Conservation (phyloP, 2,329 filamentous ascomycete species). For the Arthrobotrys pseudoclavata region DNA sequence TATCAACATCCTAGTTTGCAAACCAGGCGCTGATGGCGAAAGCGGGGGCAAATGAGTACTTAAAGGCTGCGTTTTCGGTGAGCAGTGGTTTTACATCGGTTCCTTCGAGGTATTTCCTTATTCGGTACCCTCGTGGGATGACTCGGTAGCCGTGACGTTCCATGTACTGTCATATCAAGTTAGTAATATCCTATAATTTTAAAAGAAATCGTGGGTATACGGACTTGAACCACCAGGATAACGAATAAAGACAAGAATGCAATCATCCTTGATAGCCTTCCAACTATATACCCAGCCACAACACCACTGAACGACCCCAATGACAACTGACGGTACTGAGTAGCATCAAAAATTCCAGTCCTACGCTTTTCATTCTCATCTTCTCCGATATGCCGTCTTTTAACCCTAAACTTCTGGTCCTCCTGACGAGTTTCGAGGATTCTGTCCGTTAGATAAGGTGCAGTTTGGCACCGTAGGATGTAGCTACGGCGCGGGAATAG, state of each 20-base stretch:
- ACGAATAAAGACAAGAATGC: constrained; percentile 27
- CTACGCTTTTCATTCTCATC: neutral
- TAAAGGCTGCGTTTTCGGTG: constrained; percentile 44
- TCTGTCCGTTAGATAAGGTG: constrained; percentile 38
- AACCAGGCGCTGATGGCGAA: constrained; percentile 55
- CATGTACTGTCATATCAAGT: constrained; percentile 33
- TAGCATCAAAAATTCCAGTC: constrained; percentile 12
- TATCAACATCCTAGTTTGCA: constrained; percentile 39
- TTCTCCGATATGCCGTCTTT: neutral
- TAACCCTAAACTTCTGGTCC: neutral
- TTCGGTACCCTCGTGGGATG: constrained; percentile 12
- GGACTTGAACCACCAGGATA: constrained; percentile 38
- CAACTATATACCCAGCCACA: constrained; percentile 34
- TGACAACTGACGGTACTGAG: constrained; percentile 40
- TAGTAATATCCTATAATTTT: neutral
- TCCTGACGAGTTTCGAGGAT: constrained; percentile 28
- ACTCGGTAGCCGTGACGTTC: constrained; percentile 39
- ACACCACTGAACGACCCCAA: constrained; percentile 48
- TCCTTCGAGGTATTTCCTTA: constrained; percentile 1
- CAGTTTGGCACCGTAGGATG: constrained; percentile 43
- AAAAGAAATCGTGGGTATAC: neutral
- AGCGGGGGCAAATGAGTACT: constrained; percentile 39
- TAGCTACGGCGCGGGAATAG: constrained; percentile 30
- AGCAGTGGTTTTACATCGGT: constrained; percentile 7
- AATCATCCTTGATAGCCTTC: constrained; percentile 34